Percentiles rank a stretch among this genome's conserved stretches.
Conservation (phyloP, 495 filamentous ascomycete genomes). For the Sporormia fimetaria region DNA sequence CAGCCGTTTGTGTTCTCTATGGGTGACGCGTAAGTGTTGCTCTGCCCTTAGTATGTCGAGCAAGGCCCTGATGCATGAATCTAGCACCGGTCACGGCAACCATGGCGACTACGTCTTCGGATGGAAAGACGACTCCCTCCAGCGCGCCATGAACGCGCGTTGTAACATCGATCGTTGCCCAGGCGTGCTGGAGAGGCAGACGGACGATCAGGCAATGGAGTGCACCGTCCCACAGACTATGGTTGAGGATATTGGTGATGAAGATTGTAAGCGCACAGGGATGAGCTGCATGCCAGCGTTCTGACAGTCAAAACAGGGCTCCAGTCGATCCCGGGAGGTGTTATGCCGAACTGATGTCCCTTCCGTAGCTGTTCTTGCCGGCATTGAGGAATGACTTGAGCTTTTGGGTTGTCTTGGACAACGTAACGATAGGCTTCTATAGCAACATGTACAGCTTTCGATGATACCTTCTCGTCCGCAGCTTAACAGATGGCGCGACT, state of each 20-base stretch:
- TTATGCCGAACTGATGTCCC: slow-evolving; percentile 9
- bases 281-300: neutral
- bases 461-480: too few species aligned
- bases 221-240: slow-evolving; percentile 10
- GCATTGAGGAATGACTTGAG: too few species aligned
- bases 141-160: slow-evolving; percentile 37
- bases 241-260: slow-evolving; percentile 13
- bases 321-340: slow-evolving; percentile 8
- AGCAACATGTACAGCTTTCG: too few species aligned
- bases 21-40: slow-evolving; percentile 37
- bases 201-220: slow-evolving; percentile 12
- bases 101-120: slow-evolving; percentile 41
- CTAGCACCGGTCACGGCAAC: slow-evolving; percentile 35
- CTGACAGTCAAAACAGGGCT: slow-evolving; percentile 9
- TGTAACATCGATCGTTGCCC: slow-evolving; percentile 36
- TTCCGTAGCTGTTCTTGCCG: too few species aligned
- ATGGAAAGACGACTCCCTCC: slow-evolving; percentile 38
- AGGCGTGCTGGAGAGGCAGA: slow-evolving; percentile 9
- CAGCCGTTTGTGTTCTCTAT: slow-evolving; percentile 40
- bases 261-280: slow-evolving; percentile 2
- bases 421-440: too few species aligned
- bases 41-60: neutral
- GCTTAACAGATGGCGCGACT: too few species aligned
- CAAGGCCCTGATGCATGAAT: neutral
- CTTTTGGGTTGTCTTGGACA: too few species aligned